These are phyloP conservation scores for Rhizomucor pusillus DNA, from an alignment of 371 early-diverging fungal species.

Conservation along the genomic window DNA sequence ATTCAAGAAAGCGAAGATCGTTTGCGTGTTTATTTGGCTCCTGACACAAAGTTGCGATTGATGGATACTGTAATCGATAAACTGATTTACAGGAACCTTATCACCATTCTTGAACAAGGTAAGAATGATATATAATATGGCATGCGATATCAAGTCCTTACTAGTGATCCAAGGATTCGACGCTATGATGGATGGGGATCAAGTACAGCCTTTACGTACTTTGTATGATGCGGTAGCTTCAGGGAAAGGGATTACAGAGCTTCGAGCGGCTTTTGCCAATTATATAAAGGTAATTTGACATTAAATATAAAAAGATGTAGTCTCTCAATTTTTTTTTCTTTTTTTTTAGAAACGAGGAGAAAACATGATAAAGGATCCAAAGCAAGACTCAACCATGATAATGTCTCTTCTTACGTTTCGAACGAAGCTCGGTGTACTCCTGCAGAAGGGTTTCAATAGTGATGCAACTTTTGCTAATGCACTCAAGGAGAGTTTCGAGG, in stretches of 20 bases:
- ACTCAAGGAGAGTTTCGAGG: constrained; percentile 83
- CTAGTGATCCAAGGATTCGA: constrained; percentile 57
- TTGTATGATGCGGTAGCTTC: constrained; percentile 40
- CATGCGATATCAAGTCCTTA: background rate
- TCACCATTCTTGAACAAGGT: constrained; percentile 66
- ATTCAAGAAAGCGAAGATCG: constrained; percentile 62
- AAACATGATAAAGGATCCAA: constrained; percentile 24
- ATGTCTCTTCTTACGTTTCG: constrained; percentile 69
- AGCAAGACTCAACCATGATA: constrained; percentile 50
- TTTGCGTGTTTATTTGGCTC: constrained; percentile 63
- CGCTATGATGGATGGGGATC: constrained; percentile 58
- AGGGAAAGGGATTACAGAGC: constrained; percentile 9
- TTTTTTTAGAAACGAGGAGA: constrained; percentile 18
- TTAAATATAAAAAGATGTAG: background rate
- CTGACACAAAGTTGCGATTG: constrained; percentile 62
- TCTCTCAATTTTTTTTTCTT: background rate
- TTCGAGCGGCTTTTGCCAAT: constrained; percentile 27
- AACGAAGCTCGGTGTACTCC: constrained; percentile 59
- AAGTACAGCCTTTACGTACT: constrained; percentile 54
- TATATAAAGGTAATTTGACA: constrained; percentile 32
- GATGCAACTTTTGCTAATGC: constrained; percentile 62
- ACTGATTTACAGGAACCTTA: constrained; percentile 60
- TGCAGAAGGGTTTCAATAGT: constrained; percentile 58
- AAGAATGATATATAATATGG: background rate
- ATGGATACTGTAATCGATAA: constrained; percentile 58